phyloP scores from a whole-genome alignment of 768 basidiomycete species.

The Gyrodon lividus region DNA sequence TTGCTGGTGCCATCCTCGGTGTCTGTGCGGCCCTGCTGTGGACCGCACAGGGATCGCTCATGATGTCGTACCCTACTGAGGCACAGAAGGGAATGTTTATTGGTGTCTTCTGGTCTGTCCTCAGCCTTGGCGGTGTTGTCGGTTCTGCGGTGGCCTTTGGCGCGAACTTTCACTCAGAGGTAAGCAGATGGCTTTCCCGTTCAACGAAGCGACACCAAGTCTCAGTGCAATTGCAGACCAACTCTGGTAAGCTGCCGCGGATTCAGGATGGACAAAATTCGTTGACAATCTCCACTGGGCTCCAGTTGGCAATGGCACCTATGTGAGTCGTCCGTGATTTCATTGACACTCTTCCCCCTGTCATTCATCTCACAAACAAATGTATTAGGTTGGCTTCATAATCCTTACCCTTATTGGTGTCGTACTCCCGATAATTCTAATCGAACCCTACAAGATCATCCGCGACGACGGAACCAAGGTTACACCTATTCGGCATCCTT shows the following conservation, averaged over 20 bases:
- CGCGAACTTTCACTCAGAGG: slow-evolving; percentile 65
- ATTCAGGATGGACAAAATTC: too few relatives aligned
- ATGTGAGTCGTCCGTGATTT: slow-evolving; percentile 45
- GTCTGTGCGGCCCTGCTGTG: slow-evolving; percentile 51
- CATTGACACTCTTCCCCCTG: neutral
- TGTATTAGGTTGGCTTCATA: slow-evolving; percentile 80
- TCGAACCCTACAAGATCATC: slow-evolving; percentile 67
- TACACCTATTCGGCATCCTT: slow-evolving; percentile 58
- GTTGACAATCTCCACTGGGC: too few relatives aligned
- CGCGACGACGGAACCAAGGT: slow-evolving; percentile 75
- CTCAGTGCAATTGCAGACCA: too few relatives aligned
- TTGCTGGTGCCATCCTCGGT: slow-evolving; percentile 51
- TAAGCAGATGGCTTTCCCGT: too few relatives aligned
- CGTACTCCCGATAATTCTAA: slow-evolving; percentile 64
- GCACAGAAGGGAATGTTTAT: slow-evolving; percentile 55
- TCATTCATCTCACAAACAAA: too few relatives aligned
- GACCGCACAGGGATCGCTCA: slow-evolving; percentile 51
- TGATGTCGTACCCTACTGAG: slow-evolving; percentile 58
- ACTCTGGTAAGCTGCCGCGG: too few relatives aligned
- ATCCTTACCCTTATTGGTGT: slow-evolving; percentile 69
- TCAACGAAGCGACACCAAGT: too few relatives aligned
- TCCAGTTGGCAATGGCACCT: slow-evolving; percentile 74
- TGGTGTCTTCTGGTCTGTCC: slow-evolving; percentile 63
- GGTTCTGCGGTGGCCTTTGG: slow-evolving; percentile 76
- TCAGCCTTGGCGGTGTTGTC: slow-evolving; percentile 78